phyloP scores from a whole-genome alignment of 768 basidiomycete genomes.

The Trametes gibbosa region DNA sequence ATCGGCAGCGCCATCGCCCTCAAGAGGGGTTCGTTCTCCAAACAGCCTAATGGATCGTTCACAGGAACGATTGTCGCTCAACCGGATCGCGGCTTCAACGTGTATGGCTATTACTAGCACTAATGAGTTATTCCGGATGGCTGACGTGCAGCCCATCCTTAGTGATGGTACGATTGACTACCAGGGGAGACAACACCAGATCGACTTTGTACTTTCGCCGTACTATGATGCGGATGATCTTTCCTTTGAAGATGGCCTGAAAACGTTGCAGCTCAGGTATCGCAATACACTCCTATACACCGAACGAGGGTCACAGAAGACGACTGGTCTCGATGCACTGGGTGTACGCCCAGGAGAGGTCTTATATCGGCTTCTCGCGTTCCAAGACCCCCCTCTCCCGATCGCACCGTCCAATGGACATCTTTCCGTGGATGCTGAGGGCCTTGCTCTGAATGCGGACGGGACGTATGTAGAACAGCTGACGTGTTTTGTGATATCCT shows the following conservation, averaged over 20 bases:
- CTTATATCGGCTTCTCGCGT: slow-evolving; percentile 29
- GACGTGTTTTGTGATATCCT: neutral
- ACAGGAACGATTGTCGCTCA: slow-evolving; percentile 52
- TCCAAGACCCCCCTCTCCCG: slow-evolving; percentile 46
- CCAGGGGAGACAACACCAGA: slow-evolving; percentile 58
- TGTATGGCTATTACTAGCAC: slow-evolving; percentile 35
- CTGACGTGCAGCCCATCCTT: neutral
- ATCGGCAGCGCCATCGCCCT: slow-evolving; percentile 62
- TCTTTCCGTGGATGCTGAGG: slow-evolving; percentile 57
- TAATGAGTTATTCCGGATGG: neutral
- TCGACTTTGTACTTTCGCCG: slow-evolving; percentile 57
- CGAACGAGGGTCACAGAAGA: slow-evolving; percentile 44
- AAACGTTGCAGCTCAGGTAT: slow-evolving; percentile 53
- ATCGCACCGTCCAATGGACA: slow-evolving; percentile 44
- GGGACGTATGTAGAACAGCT: slow-evolving; percentile 44
- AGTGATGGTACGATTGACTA: slow-evolving; percentile 58
- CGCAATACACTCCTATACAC: slow-evolving; percentile 46
- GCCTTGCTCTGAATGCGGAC: slow-evolving; percentile 53
- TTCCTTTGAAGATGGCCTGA: slow-evolving; percentile 45
- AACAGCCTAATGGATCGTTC: slow-evolving; percentile 37
- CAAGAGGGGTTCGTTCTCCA: slow-evolving; percentile 46
- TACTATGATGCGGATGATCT: slow-evolving; percentile 48
- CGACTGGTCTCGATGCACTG: slow-evolving; percentile 55
- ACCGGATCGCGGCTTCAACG: slow-evolving; percentile 60
- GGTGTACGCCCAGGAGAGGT: slow-evolving; percentile 42